These are phyloP conservation scores for Dittrichia graveolens DNA, from an alignment of 129 eudicot genomes.

Conservation along the genomic window DNA sequence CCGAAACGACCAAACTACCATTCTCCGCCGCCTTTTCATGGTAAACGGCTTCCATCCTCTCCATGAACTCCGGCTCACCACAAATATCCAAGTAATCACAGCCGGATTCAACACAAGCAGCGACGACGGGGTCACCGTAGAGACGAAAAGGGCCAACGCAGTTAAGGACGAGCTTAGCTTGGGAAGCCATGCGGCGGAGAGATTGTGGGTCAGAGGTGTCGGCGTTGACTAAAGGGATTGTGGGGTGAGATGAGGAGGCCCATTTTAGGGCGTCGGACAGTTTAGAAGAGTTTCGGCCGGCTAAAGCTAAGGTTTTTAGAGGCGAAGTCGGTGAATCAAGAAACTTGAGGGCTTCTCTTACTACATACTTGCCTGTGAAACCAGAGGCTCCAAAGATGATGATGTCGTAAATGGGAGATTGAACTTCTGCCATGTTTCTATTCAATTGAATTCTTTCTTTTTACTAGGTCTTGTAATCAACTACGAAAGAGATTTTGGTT, in stretches of 20 bases:
- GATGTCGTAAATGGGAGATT: constrained; percentile 54
- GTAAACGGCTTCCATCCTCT: constrained; percentile 74
- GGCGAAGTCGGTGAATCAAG: constrained; percentile 61
- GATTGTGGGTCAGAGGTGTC: constrained; percentile 68
- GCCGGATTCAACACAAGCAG: constrained; percentile 75
- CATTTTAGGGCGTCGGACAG: constrained; percentile 65
- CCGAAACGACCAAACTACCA: constrained; percentile 75
- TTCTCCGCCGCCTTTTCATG: constrained; percentile 60
- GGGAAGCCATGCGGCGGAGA: constrained; percentile 60
- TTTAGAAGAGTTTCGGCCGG: constrained; percentile 66
- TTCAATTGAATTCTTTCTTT: background rate
- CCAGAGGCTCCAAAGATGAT: constrained; percentile 93
- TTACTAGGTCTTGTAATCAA: background rate
- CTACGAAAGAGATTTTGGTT: background rate
- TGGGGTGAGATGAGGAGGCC: constrained; percentile 65
- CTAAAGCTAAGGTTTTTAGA: constrained; percentile 71
- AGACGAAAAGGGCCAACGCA: constrained; percentile 95
- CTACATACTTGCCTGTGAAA: constrained; percentile 88
- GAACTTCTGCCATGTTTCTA: constrained; percentile 28
- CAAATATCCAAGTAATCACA: constrained; percentile 82
- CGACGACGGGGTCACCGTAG: constrained; percentile 73
- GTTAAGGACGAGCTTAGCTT: constrained; percentile 63
- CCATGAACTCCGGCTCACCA: constrained; percentile 98
- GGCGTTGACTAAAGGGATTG: constrained; percentile 56
- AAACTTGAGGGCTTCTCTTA: constrained; percentile 85